Evolutionary conservation across 306 rosid species (phyloP).

Genomic region (Dryas octopetala): DNA sequence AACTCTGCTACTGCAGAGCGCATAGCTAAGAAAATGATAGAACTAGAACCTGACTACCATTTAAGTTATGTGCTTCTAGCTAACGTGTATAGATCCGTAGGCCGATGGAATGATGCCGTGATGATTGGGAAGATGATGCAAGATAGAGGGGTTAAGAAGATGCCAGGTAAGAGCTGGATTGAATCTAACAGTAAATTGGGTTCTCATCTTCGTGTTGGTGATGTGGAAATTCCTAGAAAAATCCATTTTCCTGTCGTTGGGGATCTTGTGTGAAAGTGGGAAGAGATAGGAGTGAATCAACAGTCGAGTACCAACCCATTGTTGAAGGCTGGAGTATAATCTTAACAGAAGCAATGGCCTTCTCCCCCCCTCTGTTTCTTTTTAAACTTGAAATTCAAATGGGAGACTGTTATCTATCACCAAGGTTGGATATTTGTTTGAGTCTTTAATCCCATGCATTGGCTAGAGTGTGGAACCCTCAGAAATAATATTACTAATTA

Average conservation of each 20-base stretch:
- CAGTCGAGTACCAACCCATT: not conserved
- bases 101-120: slow-evolving; percentile 77
- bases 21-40: slow-evolving; percentile 78
- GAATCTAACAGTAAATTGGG: slow-evolving; percentile 41
- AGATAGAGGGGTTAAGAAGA: slow-evolving; percentile 75
- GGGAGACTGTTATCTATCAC: too few species aligned
- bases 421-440: too few species aligned
- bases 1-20: slow-evolving; percentile 66
- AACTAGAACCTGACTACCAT: slow-evolving; percentile 63
- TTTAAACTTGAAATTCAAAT: not conserved
- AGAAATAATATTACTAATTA: too few species aligned
- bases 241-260: slow-evolving; percentile 17
- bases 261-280: slow-evolving; percentile 28
- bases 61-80: slow-evolving; percentile 78
- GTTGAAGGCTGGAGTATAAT: slow-evolving; percentile 13
- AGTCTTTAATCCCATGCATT: too few species aligned
- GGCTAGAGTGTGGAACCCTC: too few species aligned
- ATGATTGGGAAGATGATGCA: slow-evolving; percentile 70
- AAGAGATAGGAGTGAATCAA: slow-evolving; percentile 15
- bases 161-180: slow-evolving; percentile 81
- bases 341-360: not conserved
- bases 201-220: slow-evolving; percentile 28
- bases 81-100: slow-evolving; percentile 70
- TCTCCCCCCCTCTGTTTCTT: too few species aligned
- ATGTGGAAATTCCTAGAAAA: slow-evolving; percentile 25